These are phyloP conservation scores for Lentinula guzmanii DNA, from an alignment of 768 basidiomycete species.

Conservation along the genomic window DNA sequence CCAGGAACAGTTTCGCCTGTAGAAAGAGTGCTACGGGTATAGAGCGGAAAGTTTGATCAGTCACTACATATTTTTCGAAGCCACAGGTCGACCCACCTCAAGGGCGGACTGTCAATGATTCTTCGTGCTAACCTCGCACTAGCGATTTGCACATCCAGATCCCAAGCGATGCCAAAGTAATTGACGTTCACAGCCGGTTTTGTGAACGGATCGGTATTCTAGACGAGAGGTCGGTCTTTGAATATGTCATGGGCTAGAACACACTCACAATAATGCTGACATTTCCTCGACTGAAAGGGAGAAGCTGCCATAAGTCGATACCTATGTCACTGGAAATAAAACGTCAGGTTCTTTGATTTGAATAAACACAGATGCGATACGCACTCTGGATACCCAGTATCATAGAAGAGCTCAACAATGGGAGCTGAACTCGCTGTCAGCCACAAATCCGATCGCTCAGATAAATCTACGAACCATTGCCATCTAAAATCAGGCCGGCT, in stretches of 20 bases:
- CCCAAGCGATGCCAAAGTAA: constrained; percentile 44
- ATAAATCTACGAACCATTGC: constrained; percentile 27
- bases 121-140: constrained; percentile 37
- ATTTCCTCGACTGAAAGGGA: constrained; percentile 50
- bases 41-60: not conserved
- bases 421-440: constrained; percentile 26
- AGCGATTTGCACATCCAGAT: constrained; percentile 45
- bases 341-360: not conserved
- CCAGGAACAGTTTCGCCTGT: constrained; percentile 41
- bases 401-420: constrained; percentile 41
- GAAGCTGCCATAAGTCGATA: constrained; percentile 46
- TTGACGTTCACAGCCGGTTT: constrained; percentile 42
- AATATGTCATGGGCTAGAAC: not conserved
- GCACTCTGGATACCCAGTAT: constrained; percentile 39
- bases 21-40: constrained; percentile 23
- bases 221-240: not conserved
- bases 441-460: not conserved
- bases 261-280: constrained; percentile 36
- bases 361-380: constrained; percentile 8
- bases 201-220: constrained; percentile 43
- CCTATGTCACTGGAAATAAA: constrained; percentile 30
- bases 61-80: not conserved
- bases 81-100: constrained; percentile 24
- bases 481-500: constrained; percentile 39
- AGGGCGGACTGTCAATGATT: constrained; percentile 33